phyloP scores from a whole-genome alignment of 495 filamentous ascomycete species.

The Patellaria atrata region DNA sequence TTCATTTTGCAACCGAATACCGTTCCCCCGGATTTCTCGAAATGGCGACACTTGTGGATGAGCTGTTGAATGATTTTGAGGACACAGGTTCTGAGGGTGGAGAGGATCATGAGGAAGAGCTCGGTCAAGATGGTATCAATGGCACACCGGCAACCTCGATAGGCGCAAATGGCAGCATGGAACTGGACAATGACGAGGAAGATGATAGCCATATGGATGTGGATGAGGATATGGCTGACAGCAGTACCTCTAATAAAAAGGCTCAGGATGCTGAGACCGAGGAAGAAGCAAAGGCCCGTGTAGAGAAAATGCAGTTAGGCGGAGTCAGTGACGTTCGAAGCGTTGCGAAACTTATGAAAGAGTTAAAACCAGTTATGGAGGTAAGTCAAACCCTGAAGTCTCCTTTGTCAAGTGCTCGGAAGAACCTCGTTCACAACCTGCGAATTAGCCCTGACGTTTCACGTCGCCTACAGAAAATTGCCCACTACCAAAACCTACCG shows the following conservation, averaged over 20 bases:
- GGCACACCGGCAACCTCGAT: slow-evolving; percentile 14
- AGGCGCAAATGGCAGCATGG: slow-evolving; percentile 29
- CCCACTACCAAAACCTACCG: slow-evolving; percentile 53
- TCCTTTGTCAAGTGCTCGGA: slow-evolving; percentile 7
- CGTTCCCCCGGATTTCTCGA: no score
- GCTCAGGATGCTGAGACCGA: slow-evolving; percentile 48
- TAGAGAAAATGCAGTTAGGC: slow-evolving; percentile 66
- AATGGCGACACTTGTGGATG: slow-evolving; percentile 74
- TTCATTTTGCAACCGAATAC: slow-evolving; percentile 22
- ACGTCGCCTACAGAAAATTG: slow-evolving; percentile 53
- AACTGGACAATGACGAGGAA: slow-evolving; percentile 31
- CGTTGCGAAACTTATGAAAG: slow-evolving; percentile 63
- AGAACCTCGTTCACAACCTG: slow-evolving; percentile 31
- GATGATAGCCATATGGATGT: slow-evolving; percentile 21
- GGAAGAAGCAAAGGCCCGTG: slow-evolving; percentile 53
- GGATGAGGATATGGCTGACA: slow-evolving; percentile 29
- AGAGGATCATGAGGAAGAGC: slow-evolving; percentile 31
- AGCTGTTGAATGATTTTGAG: slow-evolving; percentile 82
- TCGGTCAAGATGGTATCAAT: slow-evolving; percentile 24
- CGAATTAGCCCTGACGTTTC: slow-evolving; percentile 42
- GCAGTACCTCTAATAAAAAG: slow-evolving; percentile 5
- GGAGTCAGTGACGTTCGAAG: slow-evolving; percentile 57
- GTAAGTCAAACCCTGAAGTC: slow-evolving; percentile 36
- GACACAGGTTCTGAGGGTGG: slow-evolving; percentile 40
- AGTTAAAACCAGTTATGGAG: slow-evolving; percentile 60